Evolutionary conservation across 2,329 filamentous ascomycete genomes (phyloP), one percentile per base, ranked within the genome.

Genomic region (Fusarium pseudograminearum): DNA sequence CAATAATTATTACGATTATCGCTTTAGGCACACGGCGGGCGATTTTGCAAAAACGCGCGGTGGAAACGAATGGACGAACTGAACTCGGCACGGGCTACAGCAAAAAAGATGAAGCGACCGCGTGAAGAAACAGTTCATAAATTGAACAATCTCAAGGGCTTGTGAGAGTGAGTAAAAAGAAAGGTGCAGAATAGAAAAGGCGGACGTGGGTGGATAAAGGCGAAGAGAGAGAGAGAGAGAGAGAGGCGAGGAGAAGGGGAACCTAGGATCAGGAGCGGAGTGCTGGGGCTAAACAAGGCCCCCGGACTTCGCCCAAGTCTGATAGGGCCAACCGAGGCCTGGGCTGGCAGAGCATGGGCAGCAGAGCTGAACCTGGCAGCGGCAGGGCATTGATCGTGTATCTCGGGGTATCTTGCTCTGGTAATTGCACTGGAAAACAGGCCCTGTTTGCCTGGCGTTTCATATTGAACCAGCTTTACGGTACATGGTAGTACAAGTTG

Each of bases 51-150:
- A 71, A 71, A 69, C 69, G 61, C 73, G 61, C 61, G 58, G 45
- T 46, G 51, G 57, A 73, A 76, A 76, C 57, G 74, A 76, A 76
- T 70, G 74, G 74, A 76, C 74, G 65, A 76, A 73, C 70, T 61
- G 72, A 66, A 65, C 65, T 62, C 53, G 47, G 62, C 71, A 71
- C 63, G 57, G 61, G 57, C 68, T 47, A 66, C 66, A 55, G 45
- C 61, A 31, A 61, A 45, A 57, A 62, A 67, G 33, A 44, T 48
- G 71, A 74, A 70, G 72, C 66, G 44, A 15, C 66, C 63, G 65
- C 64, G 65, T 30, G 62, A 22, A 69, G 68, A 40, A 67, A 40
- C 72, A 73, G 61, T 67, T 75, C 73, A 65, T 45, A 33, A 53
- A 59, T 24, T 61, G 59, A 61, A 60, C 45, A 45, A 57, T 57